These are phyloP conservation scores for Bjerkandera adusta DNA, from an alignment of 1,284 basidiomycete genomes.

Conservation along the genomic window DNA sequence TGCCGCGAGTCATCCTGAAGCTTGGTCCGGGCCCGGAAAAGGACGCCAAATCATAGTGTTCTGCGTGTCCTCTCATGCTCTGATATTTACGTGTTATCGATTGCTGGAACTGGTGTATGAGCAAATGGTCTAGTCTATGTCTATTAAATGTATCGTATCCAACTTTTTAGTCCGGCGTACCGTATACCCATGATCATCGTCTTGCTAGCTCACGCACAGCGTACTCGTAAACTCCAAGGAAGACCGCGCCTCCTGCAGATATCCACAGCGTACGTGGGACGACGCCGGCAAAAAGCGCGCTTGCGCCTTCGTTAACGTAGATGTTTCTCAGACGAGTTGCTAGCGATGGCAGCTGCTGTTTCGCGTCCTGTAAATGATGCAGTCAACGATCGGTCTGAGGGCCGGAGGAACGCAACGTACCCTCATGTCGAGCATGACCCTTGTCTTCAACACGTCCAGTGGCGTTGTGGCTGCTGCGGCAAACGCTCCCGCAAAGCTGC, in stretches of 20 bases:
- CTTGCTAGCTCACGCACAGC: slow-evolving; percentile 19
- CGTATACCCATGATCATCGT: too few relatives aligned
- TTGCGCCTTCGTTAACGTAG: slow-evolving; percentile 69
- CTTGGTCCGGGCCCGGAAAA: slow-evolving; percentile 9
- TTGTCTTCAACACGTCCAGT: slow-evolving; percentile 94
- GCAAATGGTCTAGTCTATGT: too few relatives aligned
- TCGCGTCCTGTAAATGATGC: slow-evolving; percentile 46
- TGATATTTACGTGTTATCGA: background rate
- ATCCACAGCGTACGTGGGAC: slow-evolving; percentile 96
- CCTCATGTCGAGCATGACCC: slow-evolving; percentile 92
- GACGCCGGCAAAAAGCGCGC: slow-evolving; percentile 84
- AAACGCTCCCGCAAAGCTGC: slow-evolving; percentile 87
- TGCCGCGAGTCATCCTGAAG: slow-evolving; percentile 16
- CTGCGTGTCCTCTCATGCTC: background rate
- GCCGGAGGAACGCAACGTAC: slow-evolving; percentile 40
- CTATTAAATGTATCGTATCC: too few relatives aligned
- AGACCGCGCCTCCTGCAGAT: slow-evolving; percentile 94
- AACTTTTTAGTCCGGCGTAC: too few relatives aligned
- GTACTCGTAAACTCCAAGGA: slow-evolving; percentile 93
- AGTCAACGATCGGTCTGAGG: background rate
- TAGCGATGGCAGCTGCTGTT: slow-evolving; percentile 53
- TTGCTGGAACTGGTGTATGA: too few relatives aligned
- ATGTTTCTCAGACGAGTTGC: slow-evolving; percentile 60
- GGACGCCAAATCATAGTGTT: background rate
- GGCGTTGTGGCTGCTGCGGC: slow-evolving; percentile 94